Evolutionary conservation across 2,329 filamentous ascomycete species (phyloP), one percentile per base, ranked within the genome.

Genomic region (Beauveria sp.): DNA sequence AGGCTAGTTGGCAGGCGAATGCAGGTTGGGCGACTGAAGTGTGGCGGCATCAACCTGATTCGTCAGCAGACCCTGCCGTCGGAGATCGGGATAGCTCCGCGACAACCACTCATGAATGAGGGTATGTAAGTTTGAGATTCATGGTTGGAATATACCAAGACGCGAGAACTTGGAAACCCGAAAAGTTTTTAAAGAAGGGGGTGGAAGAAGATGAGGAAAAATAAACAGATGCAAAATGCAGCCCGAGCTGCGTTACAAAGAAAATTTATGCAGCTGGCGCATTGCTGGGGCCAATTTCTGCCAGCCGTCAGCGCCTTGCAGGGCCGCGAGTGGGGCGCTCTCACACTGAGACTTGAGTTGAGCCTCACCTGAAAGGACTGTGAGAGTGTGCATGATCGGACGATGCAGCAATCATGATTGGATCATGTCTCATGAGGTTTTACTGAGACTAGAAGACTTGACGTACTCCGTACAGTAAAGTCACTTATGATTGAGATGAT

Each of bases 21-120:
- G 16, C 55, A 40, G 55, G 34, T 51, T 51, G 55, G 58, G 58
- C 51, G 43, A 28, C 41, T 22, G 30, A 37, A 43, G 8, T 16
- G 51, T 43, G 51, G 37, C 41, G 41, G 59, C 53, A 28, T 44
- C 52, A 40, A 37, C 43, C 22, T 61, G 59, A 61, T 61, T 61
- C 59, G 59, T 61, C 59, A 61, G 59, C 59, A 61, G 44, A 41
- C 26, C 46, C 22, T 46, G 50, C 51, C 51, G 43, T 51, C 59
- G 59, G 59, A 61, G 59, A 61, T 56, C 59, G 59, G 59, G 59
- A 52, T 61, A 61, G 52, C 59, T 56, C 59, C 59, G 59, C 57
- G 57, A 59, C 50, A 54, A 47, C 37, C 47, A 52, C 48, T 54
- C 57, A 59, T 54, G 50, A 47, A 53, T 40, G 22, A 37, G 56